Evolutionary conservation across 495 filamentous ascomycete species (phyloP), one percentile per base, ranked within the genome.

Genomic region (Articulospora tetracladia): DNA sequence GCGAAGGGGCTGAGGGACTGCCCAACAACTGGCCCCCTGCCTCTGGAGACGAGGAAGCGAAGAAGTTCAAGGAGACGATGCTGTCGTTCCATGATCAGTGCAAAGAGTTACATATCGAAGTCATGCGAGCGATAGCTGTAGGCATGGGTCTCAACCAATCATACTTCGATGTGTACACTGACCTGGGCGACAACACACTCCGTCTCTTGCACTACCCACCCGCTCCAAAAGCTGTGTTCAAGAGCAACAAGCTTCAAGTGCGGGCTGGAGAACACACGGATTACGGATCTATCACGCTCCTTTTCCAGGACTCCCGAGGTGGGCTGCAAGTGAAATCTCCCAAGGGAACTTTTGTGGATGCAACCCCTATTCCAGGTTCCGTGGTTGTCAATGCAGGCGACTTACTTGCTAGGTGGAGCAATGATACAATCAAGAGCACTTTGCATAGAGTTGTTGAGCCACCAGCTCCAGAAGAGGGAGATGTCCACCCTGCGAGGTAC

Each of bases 341-440:
- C 0, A 83, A 81, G 27, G 89, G 90, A 0, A 84, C 77, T 0
- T 98, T 92, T 69, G 83, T 96, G 19, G 85, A 96, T 66, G 93
- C 89, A 19, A 89, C 81, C 27, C 93, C 93, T 0, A 91, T 96
- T 55, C 77, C 85, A 27, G 88, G 85, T 53, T 92, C 92, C 2
- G 87, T 94, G 55, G 91, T 98, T 6, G 81, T 98, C 28, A 97
- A 98, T 70, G 93, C 92, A 1, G 93, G 92, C 1, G 93, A 98
- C 73, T 62, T 97, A 65, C 73, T 98, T 46, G 87, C 91, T 2
- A 75, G 93, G 28, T 98, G 93, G 93, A 89, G 86, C 41, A 98
- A 97, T 68, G 91, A 93, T 66, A 85, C 81, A 4, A 93, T 98
- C 69, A 89, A 87, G 74, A 91, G 86, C 60, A 98, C 93, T 0